A percentile compares a stretch with the other conserved stretches of the same genome.
Evolutionary conservation across 23 red algal genomes (phyloP).

Genomic region (Pyropia yezoensis): DNA sequence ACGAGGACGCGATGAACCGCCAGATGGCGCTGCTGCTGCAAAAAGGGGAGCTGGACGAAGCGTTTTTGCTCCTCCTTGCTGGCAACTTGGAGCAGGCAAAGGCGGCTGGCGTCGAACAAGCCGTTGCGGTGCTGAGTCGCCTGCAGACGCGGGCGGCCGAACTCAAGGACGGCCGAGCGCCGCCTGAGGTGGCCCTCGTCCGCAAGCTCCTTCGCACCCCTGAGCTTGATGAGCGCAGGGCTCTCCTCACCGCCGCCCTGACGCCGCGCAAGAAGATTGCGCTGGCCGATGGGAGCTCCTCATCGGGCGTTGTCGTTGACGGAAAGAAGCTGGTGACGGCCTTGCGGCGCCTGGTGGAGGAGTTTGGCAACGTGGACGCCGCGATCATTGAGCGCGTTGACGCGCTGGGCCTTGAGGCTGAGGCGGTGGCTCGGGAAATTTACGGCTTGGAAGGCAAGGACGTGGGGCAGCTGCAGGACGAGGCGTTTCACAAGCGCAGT

Average conservation of each 20-base stretch:
- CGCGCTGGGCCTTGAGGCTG: slow-evolving; percentile 58
- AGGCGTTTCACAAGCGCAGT: slow-evolving; percentile 79
- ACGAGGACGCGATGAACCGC: slow-evolving; percentile 36
- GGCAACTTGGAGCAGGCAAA: slow-evolving; percentile 85
- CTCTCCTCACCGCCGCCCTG: slow-evolving; percentile 62
- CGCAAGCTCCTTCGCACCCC: slow-evolving; percentile 74
- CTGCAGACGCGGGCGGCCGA: slow-evolving; percentile 53
- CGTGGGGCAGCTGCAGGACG: slow-evolving; percentile 75
- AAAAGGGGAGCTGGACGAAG: slow-evolving; percentile 80
- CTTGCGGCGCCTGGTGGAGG: slow-evolving; percentile 68
- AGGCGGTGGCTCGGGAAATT: slow-evolving; percentile 73
- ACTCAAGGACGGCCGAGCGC: slow-evolving; percentile 47
- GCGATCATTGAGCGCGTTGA: slow-evolving; percentile 46
- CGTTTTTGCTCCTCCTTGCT: slow-evolving; percentile 76
- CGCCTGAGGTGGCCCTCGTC: slow-evolving; percentile 75
- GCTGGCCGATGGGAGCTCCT: slow-evolving; percentile 33
- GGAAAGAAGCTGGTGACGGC: slow-evolving; percentile 79
- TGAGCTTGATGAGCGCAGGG: slow-evolving; percentile 32
- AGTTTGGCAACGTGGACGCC: slow-evolving; percentile 87
- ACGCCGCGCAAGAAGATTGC: slow-evolving; percentile 41
- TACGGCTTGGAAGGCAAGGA: slow-evolving; percentile 76
- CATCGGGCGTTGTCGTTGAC: slow-evolving; percentile 27
- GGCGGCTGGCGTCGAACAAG: slow-evolving; percentile 41
- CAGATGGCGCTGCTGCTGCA: slow-evolving; percentile 32
- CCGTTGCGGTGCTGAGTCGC: slow-evolving; percentile 35